Base-by-base conservation (phyloP, 352 stramenopile species). In the Phytopythium delawarense region DNA sequence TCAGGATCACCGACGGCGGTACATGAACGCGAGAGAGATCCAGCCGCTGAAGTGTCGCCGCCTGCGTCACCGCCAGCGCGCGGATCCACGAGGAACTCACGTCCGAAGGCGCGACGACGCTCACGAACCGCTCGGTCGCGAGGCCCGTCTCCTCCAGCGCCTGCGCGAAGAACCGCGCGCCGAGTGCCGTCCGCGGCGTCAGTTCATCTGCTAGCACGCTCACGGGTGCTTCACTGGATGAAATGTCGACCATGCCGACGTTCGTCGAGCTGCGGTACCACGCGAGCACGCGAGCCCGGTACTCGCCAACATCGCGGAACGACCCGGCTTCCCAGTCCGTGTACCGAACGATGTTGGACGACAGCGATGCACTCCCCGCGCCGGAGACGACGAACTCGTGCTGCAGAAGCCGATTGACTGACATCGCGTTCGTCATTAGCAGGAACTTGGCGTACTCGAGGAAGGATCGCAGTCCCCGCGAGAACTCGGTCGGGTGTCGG, bases 371-470 rank as follows among this genome's bases (percentile, higher is more conserved):
- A 4, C n/a, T 25, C 21, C 28, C 23, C 8, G 23, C 23, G 0
- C 57, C 61, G 1, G 30, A 44, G 37, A 45, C 40, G 16, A 71
- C 57, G 20, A 70, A 59, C 37, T 69, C 48, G 59, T 94, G 84
- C 18, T 71, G 59, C n/a, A 92, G 70, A 45, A 92, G 46, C 18
- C 70, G 73, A 0, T 52, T 59, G 20, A 78, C 74, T 7, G 69
- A 78, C n/a, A 67, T 61, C 1, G 72, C 64, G 45, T 79, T 71
- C 0, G 65, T 75, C 35, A 76, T 73, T 2, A 76, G 58, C 11
- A 91, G 59, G 54, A 79, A 92, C 57, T 79, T 84, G 23, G 74
- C 76, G 66, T 87, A 91, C 59, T 94, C 82, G 40, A 90, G 55
- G 40, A 92, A 88, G 16, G 66, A 78, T 2, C 76, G 79, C 15